Base-by-base conservation (phyloP, 2,329 filamentous ascomycete genomes). In the Colletotrichum graminicola region DNA sequence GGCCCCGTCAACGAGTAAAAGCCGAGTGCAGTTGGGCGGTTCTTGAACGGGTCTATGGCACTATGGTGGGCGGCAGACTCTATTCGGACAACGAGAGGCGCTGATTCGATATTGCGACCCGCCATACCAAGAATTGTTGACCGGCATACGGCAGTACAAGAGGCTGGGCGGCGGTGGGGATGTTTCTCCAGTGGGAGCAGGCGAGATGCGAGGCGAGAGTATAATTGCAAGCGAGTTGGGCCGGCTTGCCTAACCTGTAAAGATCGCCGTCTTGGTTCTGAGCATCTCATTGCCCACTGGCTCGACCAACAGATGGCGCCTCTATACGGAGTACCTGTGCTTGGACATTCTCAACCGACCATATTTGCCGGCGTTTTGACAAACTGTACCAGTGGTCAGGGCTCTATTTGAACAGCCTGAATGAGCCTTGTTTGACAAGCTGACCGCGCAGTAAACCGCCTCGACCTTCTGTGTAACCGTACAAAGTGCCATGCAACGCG, bases 91-190 rank as follows among this genome's bases (percentile, higher is more conserved):
- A 36, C 29, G 2, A 29, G 39, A 54, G 8, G 41, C 43, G 21
- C 41, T 71, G 68, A 62, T 59, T 67, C 57, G 52, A 39, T 39
- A 29, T 29, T 32, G 21, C 29, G 21, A 21, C 34, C 26, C 34
- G 21, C 49, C 63, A 51, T 49, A 26, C 65, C 59, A 60, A 69
- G 65, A 49, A 59, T 47, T 41, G 66, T 29, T 55, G 23, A 45
- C 43, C 69, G 69, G 69, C 45, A 69, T 56, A 55, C 66, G 69
- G 69, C 69, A 69, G 66, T 32, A 7, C 59, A 32, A 26, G 55
- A 36, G 39, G 39, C 66, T 69, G 65, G 69, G 69, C 68, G 29
- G 29, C 34, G 55, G 67, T 41, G 34, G 67, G 29, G 66, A 32
- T 39, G 5, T 26, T 54, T 59, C 29, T 26, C 7, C 29, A 21